Conservation (phyloP, 768 basidiomycete genomes). For the Filobasidium wieringae region DNA sequence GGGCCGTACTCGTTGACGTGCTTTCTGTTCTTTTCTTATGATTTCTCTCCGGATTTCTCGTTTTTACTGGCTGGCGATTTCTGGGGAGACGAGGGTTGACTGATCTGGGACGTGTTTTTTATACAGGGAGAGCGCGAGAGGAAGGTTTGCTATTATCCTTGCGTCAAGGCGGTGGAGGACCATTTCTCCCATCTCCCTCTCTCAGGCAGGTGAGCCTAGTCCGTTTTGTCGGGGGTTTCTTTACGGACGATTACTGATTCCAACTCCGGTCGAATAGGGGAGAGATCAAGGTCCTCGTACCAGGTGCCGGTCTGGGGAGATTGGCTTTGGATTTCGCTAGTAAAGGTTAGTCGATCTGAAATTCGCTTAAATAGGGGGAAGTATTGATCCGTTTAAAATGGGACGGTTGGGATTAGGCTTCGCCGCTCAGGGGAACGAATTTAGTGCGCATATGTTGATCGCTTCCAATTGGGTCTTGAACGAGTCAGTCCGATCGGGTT, state of each 20-base stretch:
- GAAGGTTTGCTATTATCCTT: slow-evolving; percentile 65
- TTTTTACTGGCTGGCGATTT: no score
- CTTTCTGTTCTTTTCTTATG: background rate
- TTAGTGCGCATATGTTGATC: slow-evolving; percentile 88
- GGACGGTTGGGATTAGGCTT: slow-evolving; percentile 49
- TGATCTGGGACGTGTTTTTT: background rate
- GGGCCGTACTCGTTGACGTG: background rate
- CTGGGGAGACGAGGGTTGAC: no score
- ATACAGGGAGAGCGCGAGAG: slow-evolving; percentile 62
- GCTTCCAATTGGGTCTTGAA: slow-evolving; percentile 81
- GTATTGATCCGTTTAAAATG: background rate
- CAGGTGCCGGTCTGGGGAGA: slow-evolving; percentile 79
- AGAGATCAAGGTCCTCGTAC: slow-evolving; percentile 64
- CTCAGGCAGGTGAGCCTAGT: slow-evolving; percentile 46
- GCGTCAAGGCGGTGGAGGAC: slow-evolving; percentile 58
- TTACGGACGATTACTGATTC: background rate
- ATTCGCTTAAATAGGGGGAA: background rate
- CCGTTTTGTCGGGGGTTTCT: background rate
- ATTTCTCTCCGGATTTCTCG: no score
- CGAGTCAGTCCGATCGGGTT: slow-evolving; percentile 55
- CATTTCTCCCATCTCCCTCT: slow-evolving; percentile 52
- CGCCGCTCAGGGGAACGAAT: slow-evolving; percentile 85
- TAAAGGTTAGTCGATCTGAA: slow-evolving; percentile 46
- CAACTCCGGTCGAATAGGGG: slow-evolving; percentile 35
- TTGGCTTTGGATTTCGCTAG: slow-evolving; percentile 78